Evolutionary conservation across 768 basidiomycete species (phyloP).

Genomic region (Pleurotus sapidus): DNA sequence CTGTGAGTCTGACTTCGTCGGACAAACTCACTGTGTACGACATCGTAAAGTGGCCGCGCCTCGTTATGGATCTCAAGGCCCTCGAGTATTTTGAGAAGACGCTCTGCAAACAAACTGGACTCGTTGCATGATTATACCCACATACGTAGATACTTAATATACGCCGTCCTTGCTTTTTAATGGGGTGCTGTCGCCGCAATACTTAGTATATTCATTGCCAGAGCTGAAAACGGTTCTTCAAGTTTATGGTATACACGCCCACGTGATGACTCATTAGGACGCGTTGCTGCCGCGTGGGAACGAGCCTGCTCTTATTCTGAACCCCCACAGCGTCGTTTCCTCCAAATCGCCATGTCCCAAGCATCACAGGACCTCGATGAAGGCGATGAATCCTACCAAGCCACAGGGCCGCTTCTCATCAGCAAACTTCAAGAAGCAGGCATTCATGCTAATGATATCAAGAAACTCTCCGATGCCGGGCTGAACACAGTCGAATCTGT

Average conservation of each 20-base stretch:
- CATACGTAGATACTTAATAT: too few species aligned
- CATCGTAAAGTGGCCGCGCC: constrained; percentile 75
- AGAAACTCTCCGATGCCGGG: constrained; percentile 92
- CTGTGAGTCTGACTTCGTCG: constrained; percentile 59
- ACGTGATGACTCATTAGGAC: neutral
- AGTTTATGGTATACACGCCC: neutral
- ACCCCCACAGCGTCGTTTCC: neutral
- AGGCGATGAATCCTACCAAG: constrained; percentile 48
- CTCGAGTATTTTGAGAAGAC: constrained; percentile 75
- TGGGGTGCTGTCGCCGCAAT: too few species aligned
- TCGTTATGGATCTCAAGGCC: constrained; percentile 79
- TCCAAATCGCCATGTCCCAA: constrained; percentile 49
- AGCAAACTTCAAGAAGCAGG: constrained; percentile 86
- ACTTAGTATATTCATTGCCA: too few species aligned
- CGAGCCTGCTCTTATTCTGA: neutral
- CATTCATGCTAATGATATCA: constrained; percentile 86
- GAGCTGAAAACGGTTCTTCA: too few species aligned
- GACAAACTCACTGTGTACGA: constrained; percentile 79
- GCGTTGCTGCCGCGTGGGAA: constrained; percentile 5
- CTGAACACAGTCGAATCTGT: constrained; percentile 93
- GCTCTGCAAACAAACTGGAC: constrained; percentile 38
- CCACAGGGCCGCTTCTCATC: constrained; percentile 82
- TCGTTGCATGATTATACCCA: too few species aligned
- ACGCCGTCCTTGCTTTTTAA: too few species aligned
- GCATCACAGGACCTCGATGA: constrained; percentile 38